Base-by-base conservation (phyloP, 768 basidiomycete genomes). In the Kwoniella bestiolae region DNA sequence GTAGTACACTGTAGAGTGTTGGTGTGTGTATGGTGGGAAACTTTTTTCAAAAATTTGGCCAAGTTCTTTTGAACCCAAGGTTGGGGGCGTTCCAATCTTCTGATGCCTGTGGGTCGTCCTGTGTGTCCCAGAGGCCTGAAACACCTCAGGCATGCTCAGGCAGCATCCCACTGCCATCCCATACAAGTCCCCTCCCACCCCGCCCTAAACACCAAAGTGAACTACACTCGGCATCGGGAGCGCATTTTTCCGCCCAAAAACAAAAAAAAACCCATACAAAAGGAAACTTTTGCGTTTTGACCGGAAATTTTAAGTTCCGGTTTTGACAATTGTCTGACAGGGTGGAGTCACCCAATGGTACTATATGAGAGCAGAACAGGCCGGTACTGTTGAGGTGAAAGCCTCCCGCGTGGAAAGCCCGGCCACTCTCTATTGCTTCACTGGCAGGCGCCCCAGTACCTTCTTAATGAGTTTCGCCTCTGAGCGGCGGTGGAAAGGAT, bases 281-380 rank as follows among this genome's bases (percentile, higher is more conserved):
- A 23, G 32, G 16, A 59, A 32, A 29, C 51, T 65, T 65, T 65
- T 65, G 63, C 63, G 63, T 59, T 65, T 65, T 58, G 41, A 29
- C 55, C 28, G n/a, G 38, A 59, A 65, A 56, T 51, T 65, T 57
- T 52, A 51, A 52, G 34, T 45, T 59, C 56, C 49, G 53, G 49
- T 59, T 52, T 58, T 47, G 28, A 59, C 25, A 11, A 52, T 65
- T 65, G 31, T 44, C 35, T 21, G 56, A 41, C 46, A 44, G n/a
- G 56, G 44, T 31, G 35, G 38, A 51, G 63, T 21, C 56, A 16
- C 46, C 46, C 46, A 21, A 29, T 34, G 32, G 32, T 58, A 57
- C 63, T 65, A 51, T 59, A 65, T 65, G 63, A 56, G 63, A 62
- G 38, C n/a, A 32, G 50, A 6, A 28, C 25, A 29, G 5, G 14